Base-by-base conservation (phyloP, 768 basidiomycete genomes). In the Suillus subalutaceus region DNA sequence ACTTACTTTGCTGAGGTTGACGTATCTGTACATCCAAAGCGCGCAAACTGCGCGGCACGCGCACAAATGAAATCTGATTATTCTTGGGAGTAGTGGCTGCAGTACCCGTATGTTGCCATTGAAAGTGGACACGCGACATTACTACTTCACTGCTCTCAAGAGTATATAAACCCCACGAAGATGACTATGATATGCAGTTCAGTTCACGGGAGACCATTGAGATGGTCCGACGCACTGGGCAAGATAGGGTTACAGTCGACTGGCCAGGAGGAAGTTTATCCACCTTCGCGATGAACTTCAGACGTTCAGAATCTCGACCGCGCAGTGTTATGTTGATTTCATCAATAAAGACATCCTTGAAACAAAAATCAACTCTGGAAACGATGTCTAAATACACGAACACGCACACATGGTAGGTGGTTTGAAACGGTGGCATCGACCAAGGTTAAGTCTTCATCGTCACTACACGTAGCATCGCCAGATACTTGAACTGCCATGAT, bases 351-450 rank as follows among this genome's bases (percentile, higher is more conserved):
- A 97, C 65, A 8, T 79, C 75, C 93, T 96, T 65, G 2, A 57
- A 30, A 26, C 62, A 61, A 63, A 46, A 56, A 57, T 71, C 65
- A 66, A 70, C 56, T 44, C 58, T 53, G 50, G 41, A 57, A 63
- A 52, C 52, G 43, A 50, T 43, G 46, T 30, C 43, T 43, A 46
- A 37, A 23, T 18, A 43, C 26, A n/a, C 43, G 37, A 63, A 12
- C 30, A 79, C 90, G 75, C 74, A 96, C 96, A 70, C 93, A 92
- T 40, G 93, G 90, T 30, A 97, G 74, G 46, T 78, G 77, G 72
- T 94, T 98, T 40, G 77, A 79, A 37, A 96, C 77, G 2, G 80
- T 79, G 20, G 90, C 83, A 63, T 85, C 79, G 20, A 96, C 72
- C 67, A 79, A 85, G 43, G 83, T 87, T 2, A 90, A 89, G 74